A percentile compares a stretch with the other conserved stretches of the same genome.
Conservation (phyloP, 495 filamentous ascomycete genomes). For the Massariosphaeria phaeospora region DNA sequence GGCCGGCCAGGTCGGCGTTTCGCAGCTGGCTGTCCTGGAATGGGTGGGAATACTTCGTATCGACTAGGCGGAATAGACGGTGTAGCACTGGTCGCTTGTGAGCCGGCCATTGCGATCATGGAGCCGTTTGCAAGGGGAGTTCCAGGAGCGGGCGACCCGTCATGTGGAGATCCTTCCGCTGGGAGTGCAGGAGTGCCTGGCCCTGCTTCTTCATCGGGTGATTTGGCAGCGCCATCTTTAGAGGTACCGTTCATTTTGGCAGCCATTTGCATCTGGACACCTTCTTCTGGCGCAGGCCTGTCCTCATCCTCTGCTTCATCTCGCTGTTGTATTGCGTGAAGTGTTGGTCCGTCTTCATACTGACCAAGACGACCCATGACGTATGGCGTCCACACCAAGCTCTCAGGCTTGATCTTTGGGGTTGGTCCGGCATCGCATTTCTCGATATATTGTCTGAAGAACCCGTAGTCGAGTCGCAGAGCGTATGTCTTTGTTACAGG, state of each 20-base stretch:
- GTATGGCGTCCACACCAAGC: conserved; percentile 93
- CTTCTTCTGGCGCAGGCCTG: conserved; percentile 37
- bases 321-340: conserved; percentile 83
- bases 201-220: conserved; percentile 4
- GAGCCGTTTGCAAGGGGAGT: conserved; percentile 32
- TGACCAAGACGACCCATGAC: conserved; percentile 86
- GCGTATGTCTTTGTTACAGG: conserved; percentile 84
- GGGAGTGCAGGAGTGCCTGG: conserved; percentile 16
- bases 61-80: conserved; percentile 64
- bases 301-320: conserved; percentile 63
- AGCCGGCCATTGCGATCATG: neutral
- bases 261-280: conserved; percentile 35
- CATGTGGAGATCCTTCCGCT: conserved; percentile 17
- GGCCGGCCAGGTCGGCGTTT: conserved; percentile 50
- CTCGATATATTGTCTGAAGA: conserved; percentile 75
- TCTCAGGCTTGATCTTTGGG: conserved; percentile 73
- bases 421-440: conserved; percentile 85
- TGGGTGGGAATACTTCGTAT: conserved; percentile 80
- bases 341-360: conserved; percentile 73
- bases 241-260: conserved; percentile 21
- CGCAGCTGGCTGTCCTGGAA: conserved; percentile 51
- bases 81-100: conserved; percentile 32
- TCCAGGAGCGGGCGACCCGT: conserved; percentile 19
- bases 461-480: conserved; percentile 74
- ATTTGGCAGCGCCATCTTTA: conserved; percentile 17